phyloP scores from a whole-genome alignment of 805 yeast genomes.

The Starmerella potacharoeniae region DNA sequence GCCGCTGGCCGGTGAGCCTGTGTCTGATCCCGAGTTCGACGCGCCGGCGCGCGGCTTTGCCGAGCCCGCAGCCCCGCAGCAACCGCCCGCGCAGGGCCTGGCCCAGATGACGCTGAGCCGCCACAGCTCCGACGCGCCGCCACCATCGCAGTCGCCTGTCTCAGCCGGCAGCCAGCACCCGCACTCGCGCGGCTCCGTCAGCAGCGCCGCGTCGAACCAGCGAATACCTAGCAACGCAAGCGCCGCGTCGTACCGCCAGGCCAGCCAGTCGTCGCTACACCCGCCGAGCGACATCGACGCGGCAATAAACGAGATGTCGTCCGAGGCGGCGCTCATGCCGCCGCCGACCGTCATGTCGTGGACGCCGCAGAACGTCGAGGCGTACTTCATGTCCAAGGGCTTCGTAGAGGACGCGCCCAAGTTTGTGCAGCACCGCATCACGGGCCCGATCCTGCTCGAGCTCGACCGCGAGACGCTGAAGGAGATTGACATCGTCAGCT shows the following conservation, averaged over 20 bases:
- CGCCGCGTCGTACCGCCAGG: neutral
- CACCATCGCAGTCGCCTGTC: neutral
- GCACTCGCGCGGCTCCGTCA: neutral
- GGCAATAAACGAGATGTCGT: conserved; percentile 28
- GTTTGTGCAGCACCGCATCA: conserved; percentile 77
- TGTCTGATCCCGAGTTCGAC: no score
- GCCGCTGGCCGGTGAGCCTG: neutral
- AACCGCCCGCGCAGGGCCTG: neutral
- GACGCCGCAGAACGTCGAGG: conserved; percentile 78
- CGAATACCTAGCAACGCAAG: neutral
- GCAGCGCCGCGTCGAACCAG: neutral
- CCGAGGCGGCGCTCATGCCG: conserved; percentile 13
- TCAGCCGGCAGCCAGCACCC: neutral
- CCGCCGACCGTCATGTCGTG: conserved; percentile 36
- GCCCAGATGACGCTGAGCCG: conserved; percentile 1
- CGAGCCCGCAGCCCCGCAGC: neutral
- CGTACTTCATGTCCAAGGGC: conserved; percentile 60
- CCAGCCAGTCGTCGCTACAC: neutral
- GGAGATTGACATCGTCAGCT: conserved; percentile 81
- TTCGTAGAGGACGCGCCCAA: conserved; percentile 68
- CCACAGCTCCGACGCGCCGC: neutral
- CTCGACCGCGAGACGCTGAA: conserved; percentile 76
- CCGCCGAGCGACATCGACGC: conserved; percentile 31
- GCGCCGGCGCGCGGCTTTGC: neutral
- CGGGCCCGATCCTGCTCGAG: conserved; percentile 75